Evolutionary conservation across 169 alveolate species (phyloP).

Genomic region (Cryptosporidium parvum): DNA sequence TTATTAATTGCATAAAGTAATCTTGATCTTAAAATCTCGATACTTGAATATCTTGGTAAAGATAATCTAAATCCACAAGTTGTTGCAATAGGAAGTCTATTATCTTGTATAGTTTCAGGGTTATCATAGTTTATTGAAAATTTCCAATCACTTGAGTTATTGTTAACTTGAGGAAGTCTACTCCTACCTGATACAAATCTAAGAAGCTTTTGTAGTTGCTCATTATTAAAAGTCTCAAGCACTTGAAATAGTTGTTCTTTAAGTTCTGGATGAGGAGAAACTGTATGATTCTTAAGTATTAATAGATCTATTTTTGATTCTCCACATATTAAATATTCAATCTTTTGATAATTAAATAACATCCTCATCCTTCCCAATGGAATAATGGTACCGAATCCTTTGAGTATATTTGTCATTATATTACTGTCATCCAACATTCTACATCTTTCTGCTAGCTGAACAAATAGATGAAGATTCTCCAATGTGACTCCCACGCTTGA

Average conservation of each 20-base stretch:
- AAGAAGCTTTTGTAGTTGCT: conserved; percentile 88
- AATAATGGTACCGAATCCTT: conserved; percentile 89
- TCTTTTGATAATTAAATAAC: conserved; percentile 84
- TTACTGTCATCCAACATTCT: conserved; percentile 86
- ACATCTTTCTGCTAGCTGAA: conserved; percentile 85
- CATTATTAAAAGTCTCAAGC: conserved; percentile 87
- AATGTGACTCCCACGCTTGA: conserved; percentile 81
- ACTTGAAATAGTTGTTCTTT: conserved; percentile 88
- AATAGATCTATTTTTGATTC: conserved; percentile 89
- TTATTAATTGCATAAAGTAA: conserved; percentile 89
- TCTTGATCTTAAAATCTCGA: conserved; percentile 85
- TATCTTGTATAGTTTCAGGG: conserved; percentile 80
- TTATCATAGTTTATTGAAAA: conserved; percentile 87
- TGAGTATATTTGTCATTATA: conserved; percentile 83
- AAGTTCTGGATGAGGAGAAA: conserved; percentile 84
- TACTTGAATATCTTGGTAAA: conserved; percentile 88
- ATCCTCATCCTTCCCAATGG: conserved; percentile 91
- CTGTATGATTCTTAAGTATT: conserved; percentile 88
- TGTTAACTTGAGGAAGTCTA: conserved; percentile 88
- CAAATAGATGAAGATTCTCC: conserved; percentile 84
- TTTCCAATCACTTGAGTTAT: conserved; percentile 86
- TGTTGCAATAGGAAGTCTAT: conserved; percentile 91
- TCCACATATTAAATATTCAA: conserved; percentile 91
- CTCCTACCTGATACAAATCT: conserved; percentile 92
- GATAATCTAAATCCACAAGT: conserved; percentile 91